These are phyloP conservation scores for Fusarium xyrophilum DNA, from an alignment of 2,329 filamentous ascomycete species.

Conservation along the genomic window DNA sequence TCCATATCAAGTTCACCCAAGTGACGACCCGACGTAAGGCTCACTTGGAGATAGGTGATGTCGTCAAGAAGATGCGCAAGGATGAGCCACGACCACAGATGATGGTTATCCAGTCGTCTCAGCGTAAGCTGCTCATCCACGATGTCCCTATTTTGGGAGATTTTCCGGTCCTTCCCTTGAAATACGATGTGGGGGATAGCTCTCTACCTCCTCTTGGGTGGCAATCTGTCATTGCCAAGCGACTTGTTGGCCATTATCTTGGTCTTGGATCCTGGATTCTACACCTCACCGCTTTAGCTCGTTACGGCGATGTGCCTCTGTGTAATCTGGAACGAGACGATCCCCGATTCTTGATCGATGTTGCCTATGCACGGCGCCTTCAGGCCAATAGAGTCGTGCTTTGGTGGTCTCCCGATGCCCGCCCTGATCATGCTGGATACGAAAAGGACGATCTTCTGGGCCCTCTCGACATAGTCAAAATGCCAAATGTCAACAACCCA, in stretches of 20 bases:
- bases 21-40: conserved; percentile 91
- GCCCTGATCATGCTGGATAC: conserved; percentile 94
- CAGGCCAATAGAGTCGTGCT: conserved; percentile 92
- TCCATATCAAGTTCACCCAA: conserved; percentile 85
- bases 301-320: conserved; percentile 92
- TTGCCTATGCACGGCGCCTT: conserved; percentile 89
- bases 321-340: conserved; percentile 97
- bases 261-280: conserved; percentile 91
- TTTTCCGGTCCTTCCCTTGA: conserved; percentile 81
- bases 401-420: conserved; percentile 91
- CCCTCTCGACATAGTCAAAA: conserved; percentile 82
- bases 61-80: conserved; percentile 87
- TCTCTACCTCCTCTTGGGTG: conserved; percentile 90
- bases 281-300: conserved; percentile 84
- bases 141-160: conserved; percentile 85
- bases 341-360: conserved; percentile 91
- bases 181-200: conserved; percentile 83
- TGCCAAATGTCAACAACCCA: conserved; percentile 92
- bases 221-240: conserved; percentile 87
- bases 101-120: conserved; percentile 89
- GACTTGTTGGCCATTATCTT: conserved; percentile 87
- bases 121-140: conserved; percentile 79
- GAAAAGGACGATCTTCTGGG: conserved; percentile 90
- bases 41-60: conserved; percentile 83
- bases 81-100: conserved; percentile 83